Evolutionary conservation across 2,329 filamentous ascomycete genomes (phyloP).

Genomic region (Periconia macrospinosa): DNA sequence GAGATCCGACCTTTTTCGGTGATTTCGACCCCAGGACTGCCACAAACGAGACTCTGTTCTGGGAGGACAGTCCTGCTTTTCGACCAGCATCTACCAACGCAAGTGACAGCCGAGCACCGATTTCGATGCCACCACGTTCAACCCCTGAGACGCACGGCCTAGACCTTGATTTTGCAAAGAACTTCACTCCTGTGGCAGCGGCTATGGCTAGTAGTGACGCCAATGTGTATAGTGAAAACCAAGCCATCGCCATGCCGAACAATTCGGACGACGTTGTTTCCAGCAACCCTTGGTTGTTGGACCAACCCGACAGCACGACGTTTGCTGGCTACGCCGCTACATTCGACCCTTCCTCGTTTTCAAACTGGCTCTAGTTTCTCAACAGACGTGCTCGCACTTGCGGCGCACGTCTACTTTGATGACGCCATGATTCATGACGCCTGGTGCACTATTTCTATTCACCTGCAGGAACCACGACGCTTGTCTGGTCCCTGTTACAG

Average conservation of each 20-base stretch:
- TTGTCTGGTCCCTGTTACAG: slow-evolving; percentile 8
- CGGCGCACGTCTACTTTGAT: slow-evolving; percentile 19
- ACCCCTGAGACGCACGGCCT: slow-evolving; percentile 26
- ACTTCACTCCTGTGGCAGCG: slow-evolving; percentile 21
- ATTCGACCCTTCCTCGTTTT: slow-evolving; percentile 25
- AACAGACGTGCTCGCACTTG: slow-evolving; percentile 14
- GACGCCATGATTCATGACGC: slow-evolving; percentile 44
- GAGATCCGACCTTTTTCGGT: slow-evolving; percentile 35
- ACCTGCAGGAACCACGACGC: slow-evolving; percentile 18
- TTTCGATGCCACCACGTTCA: slow-evolving; percentile 22
- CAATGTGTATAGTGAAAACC: slow-evolving; percentile 28
- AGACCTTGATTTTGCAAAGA: slow-evolving; percentile 35
- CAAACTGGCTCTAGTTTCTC: slow-evolving; percentile 37
- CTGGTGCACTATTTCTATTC: slow-evolving; percentile 26
- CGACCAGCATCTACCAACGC: slow-evolving; percentile 29
- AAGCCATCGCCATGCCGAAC: slow-evolving; percentile 37
- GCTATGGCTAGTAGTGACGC: slow-evolving; percentile 25
- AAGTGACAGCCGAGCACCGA: slow-evolving; percentile 26
- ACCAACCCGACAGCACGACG: slow-evolving; percentile 19
- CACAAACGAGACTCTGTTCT: slow-evolving; percentile 38
- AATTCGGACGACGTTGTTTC: slow-evolving; percentile 30
- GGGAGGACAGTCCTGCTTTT: slow-evolving; percentile 42
- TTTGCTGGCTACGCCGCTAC: slow-evolving; percentile 25
- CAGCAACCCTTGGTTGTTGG: slow-evolving; percentile 35
- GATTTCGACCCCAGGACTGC: slow-evolving; percentile 39